Evolutionary conservation across 495 filamentous ascomycete genomes (phyloP), one percentile per base, ranked within the genome.

Genomic region (Podospora australis): DNA sequence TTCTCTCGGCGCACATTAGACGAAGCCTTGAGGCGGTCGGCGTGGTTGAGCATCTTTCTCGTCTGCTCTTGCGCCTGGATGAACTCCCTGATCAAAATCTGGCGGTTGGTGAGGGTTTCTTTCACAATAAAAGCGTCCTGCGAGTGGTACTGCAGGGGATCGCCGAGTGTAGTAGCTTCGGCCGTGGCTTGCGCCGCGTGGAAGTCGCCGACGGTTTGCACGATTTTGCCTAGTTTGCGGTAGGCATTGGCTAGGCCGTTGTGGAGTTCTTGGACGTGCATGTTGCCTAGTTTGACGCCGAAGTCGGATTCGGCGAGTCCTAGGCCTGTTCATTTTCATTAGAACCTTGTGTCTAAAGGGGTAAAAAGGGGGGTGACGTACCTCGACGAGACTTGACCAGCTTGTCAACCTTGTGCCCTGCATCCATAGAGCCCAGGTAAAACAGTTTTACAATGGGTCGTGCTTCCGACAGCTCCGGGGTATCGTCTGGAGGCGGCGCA

Each of bases 71-170:
- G 86, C 2, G 92, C 90, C 64, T 92, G 84, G 21, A 95, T 63
- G 36, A 96, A 78, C 53, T 99, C 94, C 39, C 94, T 88, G 25
- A 96, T 84, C n/a, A 99, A 78, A 59, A 99, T 95, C 66, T 99
- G 94, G 3, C 94, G 84, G 70, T 99, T 99, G 16, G 94, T 99
- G 54, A 99, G 78, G 19, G 91, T 96, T 61, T 99, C 94, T 68
- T 99, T 99, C 54, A 99, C 94, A 60, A 97, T 95, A 63, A 97
- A 92, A 20, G 94, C 88, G 61, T 99, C 92, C 11, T 84, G 83
- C 21, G 90, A 96, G 68, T 99, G 90, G 62, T 99, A 97, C 52
- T 86, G 84, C 44, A 99, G 79, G 6, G 94, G 89, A 57, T 97
- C 94, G 39, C 87, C 88, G 38, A 99, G 76, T 0, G 91, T 96